Evolutionary conservation across 2,329 filamentous ascomycete genomes (phyloP).

Genomic region (Didymosphaeria variabile): DNA sequence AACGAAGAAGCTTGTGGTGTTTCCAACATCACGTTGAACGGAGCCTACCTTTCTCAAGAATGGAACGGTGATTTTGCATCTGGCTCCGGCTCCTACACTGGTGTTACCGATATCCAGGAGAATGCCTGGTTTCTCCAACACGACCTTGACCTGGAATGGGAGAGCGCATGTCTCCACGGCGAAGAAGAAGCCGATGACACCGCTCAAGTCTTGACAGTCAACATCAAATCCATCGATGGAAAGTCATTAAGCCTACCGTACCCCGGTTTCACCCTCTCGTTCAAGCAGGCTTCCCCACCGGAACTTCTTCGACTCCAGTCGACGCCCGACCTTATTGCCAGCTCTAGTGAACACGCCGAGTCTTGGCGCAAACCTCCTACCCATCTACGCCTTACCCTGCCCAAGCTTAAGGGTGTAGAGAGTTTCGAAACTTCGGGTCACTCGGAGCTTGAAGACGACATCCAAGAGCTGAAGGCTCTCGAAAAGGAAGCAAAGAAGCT

Average conservation of each 20-base stretch:
- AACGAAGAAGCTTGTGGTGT: conserved; percentile 49
- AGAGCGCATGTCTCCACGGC: conserved; percentile 50
- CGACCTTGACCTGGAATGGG: conserved; percentile 50
- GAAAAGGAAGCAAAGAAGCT: conserved; percentile 50
- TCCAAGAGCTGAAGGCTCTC: conserved; percentile 53
- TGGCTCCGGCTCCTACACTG: conserved; percentile 45
- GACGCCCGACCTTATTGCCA: conserved; percentile 42
- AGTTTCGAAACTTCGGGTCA: conserved; percentile 15
- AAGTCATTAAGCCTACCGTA: conserved; percentile 36
- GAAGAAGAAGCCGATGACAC: conserved; percentile 36
- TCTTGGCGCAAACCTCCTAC: conserved; percentile 50
- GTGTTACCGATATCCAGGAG: conserved; percentile 39
- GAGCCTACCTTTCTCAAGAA: conserved; percentile 47
- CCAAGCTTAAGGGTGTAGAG: conserved; percentile 18
- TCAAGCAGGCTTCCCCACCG: conserved; percentile 50
- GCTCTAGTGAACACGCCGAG: conserved; percentile 37
- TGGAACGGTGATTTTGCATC: conserved; percentile 49
- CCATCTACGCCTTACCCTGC: conserved; percentile 40
- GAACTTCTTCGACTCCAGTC: conserved; percentile 48
- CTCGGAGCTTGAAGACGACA: conserved; percentile 48
- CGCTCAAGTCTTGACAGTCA: conserved; percentile 51
- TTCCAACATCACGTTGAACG: conserved; percentile 56
- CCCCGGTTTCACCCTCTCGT: conserved; percentile 51
- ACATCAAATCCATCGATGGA: conserved; percentile 51
- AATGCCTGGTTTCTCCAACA: conserved; percentile 46